Evolutionary conservation across 176 grass and related monocot genomes (phyloP), one percentile per base, ranked within the genome.

Genomic region (Bonia amplexicaulis): DNA sequence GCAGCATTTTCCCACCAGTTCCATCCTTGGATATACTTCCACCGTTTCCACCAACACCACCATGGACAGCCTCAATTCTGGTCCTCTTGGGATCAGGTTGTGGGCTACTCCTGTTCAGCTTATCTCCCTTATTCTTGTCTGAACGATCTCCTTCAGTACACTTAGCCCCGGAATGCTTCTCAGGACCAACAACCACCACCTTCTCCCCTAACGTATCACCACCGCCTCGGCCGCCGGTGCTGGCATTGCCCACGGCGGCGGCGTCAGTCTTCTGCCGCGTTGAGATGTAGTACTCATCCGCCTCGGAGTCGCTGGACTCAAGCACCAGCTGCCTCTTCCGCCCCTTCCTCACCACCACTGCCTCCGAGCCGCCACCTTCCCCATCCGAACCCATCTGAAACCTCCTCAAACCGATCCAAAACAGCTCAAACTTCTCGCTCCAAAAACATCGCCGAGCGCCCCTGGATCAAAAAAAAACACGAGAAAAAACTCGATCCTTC

Each of bases 261-360:
- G 60, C 60, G 23, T 52, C 82, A 40, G 46, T 39, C 47, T 72
- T 84, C 49, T 48, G 26, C 67, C 84, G 85, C 42, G 80, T 76
- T 22, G 82, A 82, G 78, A 93, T 87, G 70, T 49, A 66, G 74
- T 59, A 73, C 23, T 93, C 91, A 1, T 93, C 93, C 59, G 62
- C 71, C 84, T 96, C 94, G 6, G 94, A 93, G 57, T 93, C 91
- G 81, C 94, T 96, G 17, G 85, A 84, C 69, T 87, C 88, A 47
- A 83, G 74, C 39, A 91, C 57, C 63, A 86, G 86, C 20, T 84
- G 80, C 75, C 89, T 88, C 77, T 91, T 96, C 89, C 90, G 92
- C 80, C 62, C 63, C 86, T 75, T 85, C 39, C 22, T 44, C 73
- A 20, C 57, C 61, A n/a, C 35, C 39, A 19, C 68, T 41, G 67